phyloP scores from a whole-genome alignment of 1,284 basidiomycete species.

The Leccinum subrobustum region DNA sequence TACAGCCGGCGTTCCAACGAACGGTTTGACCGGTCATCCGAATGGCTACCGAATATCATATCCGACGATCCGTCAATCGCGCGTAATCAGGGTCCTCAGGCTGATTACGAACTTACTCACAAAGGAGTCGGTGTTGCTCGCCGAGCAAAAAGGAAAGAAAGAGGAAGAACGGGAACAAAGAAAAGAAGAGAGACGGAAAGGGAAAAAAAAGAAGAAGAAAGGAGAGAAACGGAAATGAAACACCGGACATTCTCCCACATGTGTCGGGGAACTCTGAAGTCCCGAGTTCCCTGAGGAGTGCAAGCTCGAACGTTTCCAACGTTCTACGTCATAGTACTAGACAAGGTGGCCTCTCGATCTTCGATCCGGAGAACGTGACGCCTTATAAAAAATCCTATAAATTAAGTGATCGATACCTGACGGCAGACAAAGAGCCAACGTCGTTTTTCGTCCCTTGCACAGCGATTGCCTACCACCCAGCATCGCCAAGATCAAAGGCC shows the following conservation, averaged over 20 bases:
- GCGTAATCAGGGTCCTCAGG: conserved; percentile 7
- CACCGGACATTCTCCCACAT: background rate
- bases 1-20: background rate
- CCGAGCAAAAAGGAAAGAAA: background rate
- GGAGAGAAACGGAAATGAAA: background rate
- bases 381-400: background rate
- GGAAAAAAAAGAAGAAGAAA: background rate
- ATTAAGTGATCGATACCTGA: background rate
- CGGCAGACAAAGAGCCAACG: background rate
- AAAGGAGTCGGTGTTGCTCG: background rate
- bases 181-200: background rate
- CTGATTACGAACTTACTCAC: background rate
- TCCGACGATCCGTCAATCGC: conserved; percentile 11
- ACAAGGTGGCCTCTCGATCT: background rate
- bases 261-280: background rate
- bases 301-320: background rate
- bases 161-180: background rate
- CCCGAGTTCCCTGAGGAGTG: background rate
- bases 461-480: conserved; percentile 12
- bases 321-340: background rate
- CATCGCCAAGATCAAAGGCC: background rate
- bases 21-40: conserved; percentile 1
- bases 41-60: background rate
- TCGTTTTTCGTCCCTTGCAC: conserved; percentile 4
- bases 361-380: background rate